Base-by-base conservation (phyloP, 1,284 basidiomycete species). In the Omphalotus olearius region DNA sequence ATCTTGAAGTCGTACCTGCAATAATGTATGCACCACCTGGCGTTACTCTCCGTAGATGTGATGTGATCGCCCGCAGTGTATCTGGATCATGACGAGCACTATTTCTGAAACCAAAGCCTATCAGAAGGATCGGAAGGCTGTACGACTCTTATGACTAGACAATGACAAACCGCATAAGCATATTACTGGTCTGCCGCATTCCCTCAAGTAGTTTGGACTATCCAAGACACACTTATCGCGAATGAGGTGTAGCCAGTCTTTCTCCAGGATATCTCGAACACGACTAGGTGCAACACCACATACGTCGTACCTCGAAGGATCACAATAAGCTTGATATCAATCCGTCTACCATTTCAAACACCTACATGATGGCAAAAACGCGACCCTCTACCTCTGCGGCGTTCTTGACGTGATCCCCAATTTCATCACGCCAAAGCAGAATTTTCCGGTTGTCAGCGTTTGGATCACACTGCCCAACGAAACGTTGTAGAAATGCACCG, bases 301-400 rank as follows among this genome's bases (percentile, higher is more conserved):
- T 1, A 88, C 78, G 64, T 90, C 87, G 62, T 90, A 90, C 86
- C 85, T 88, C 55, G 3, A 50, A 47, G 45, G 52, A 42, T 28
- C 38, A 9, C 20, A 45, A 44, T 16, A n/a, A 43, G 16, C 30
- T 41, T 30, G 37, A 13, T 10, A 33, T 13, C 13, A 13, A 33
- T 33, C 30, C 30, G 9, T 33, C 30, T 3, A 4, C 26, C 4
- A 10, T 2, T 33, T 50, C 30, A 28, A 20, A 11, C 30, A 69
- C 84, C 59, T 53, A 87, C 88, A 90, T 90, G 57, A 89, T 84
- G 4, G 86, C 84, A 63, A 79, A 90, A 2, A 87, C 85, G 42
- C 88, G 70, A 1, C 82, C 85, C 60, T 89, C 84, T 47, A 73
- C 73, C 69, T 90, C 88, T 2, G 86, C 85, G 10, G 86, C 85